A percentile compares a stretch with the other conserved stretches of the same genome.
These are phyloP conservation scores for Calocybe indica DNA, from an alignment of 768 basidiomycete species.

Conservation along the genomic window DNA sequence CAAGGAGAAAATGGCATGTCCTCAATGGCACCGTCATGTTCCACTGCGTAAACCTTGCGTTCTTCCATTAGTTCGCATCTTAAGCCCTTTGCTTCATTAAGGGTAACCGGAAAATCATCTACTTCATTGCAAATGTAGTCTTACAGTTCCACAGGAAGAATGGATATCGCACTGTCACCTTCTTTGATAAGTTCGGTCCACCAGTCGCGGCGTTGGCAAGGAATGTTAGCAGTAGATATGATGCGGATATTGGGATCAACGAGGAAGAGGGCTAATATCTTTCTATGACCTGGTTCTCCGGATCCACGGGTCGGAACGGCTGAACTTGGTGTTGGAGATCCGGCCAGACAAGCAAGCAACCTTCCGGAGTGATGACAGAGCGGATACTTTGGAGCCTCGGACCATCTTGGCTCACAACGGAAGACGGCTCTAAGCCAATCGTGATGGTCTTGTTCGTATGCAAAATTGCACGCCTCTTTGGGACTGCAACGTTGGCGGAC, in stretches of 20 bases:
- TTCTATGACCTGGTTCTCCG: conserved; percentile 29
- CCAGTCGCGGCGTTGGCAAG: conserved; percentile 15
- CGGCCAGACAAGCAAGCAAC: conserved; percentile 33
- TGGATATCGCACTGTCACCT: conserved; percentile 3
- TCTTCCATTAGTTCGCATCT: conserved; percentile 24
- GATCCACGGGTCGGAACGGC: conserved; percentile 29
- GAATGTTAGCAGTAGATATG: conserved; percentile 6
- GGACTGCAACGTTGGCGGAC: conserved; percentile 19
- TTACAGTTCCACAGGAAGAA: conserved; percentile 20
- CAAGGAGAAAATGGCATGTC: conserved; percentile 12
- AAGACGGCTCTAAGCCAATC: conserved; percentile 22
- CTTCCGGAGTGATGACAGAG: conserved; percentile 24
- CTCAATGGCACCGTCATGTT: conserved; percentile 9
- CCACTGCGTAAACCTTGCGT: conserved; percentile 16
- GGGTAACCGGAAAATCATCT: conserved; percentile 17
- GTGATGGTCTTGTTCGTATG: conserved; percentile 19
- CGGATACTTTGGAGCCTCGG: conserved; percentile 25
- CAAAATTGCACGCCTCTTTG: conserved; percentile 6
- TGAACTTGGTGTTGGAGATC: conserved; percentile 35
- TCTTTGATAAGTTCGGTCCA: conserved; percentile 14
- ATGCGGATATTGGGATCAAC: conserved; percentile 5
- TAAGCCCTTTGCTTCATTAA: conserved; percentile 19
- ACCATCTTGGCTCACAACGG: conserved; percentile 15
- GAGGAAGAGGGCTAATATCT: conserved; percentile 32
- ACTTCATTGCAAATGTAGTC: conserved; percentile 14